Evolutionary conservation across 768 basidiomycete species (phyloP).

Genomic region (Pleurotus citrinopileatus): DNA sequence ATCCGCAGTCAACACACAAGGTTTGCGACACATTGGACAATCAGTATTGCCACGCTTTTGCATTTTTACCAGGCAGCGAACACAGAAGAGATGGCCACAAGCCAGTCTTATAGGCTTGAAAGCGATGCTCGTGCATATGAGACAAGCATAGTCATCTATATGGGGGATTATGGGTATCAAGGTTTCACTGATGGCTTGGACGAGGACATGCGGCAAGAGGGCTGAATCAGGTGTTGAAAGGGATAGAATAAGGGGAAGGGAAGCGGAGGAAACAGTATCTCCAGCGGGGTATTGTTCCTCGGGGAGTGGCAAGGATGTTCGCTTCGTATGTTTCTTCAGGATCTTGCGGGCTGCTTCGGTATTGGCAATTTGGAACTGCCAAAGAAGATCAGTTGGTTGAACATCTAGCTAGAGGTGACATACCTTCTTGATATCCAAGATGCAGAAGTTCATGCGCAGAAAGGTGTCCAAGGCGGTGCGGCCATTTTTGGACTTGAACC

Average conservation of each 20-base stretch:
- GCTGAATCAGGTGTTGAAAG: conserved; percentile 14
- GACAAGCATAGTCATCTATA: conserved; percentile 81
- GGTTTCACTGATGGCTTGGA: conserved; percentile 80
- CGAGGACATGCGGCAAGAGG: conserved; percentile 60
- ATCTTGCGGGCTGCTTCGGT: conserved; percentile 90
- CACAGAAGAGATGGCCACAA: conserved; percentile 81
- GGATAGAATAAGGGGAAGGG: conserved; percentile 27
- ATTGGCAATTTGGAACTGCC: conserved; percentile 78
- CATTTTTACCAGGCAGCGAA: conserved; percentile 86
- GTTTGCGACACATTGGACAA: conserved; percentile 85
- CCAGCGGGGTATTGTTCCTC: conserved; percentile 16
- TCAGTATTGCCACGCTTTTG: conserved; percentile 72
- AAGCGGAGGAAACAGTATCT: too few species aligned
- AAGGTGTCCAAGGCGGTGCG: conserved; percentile 65
- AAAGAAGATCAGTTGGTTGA: background rate
- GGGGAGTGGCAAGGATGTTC: conserved; percentile 76
- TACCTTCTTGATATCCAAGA: conserved; percentile 82
- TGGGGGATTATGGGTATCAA: conserved; percentile 79
- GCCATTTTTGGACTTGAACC: conserved; percentile 57
- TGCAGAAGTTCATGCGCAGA: conserved; percentile 69
- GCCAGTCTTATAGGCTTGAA: conserved; percentile 87
- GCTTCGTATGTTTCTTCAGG: conserved; percentile 91
- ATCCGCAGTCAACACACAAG: conserved; percentile 74
- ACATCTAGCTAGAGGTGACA: background rate
- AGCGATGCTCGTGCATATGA: conserved; percentile 87